phyloP scores from a whole-genome alignment of 2,329 filamentous ascomycete species.

The Colletotrichum agaves region DNA sequence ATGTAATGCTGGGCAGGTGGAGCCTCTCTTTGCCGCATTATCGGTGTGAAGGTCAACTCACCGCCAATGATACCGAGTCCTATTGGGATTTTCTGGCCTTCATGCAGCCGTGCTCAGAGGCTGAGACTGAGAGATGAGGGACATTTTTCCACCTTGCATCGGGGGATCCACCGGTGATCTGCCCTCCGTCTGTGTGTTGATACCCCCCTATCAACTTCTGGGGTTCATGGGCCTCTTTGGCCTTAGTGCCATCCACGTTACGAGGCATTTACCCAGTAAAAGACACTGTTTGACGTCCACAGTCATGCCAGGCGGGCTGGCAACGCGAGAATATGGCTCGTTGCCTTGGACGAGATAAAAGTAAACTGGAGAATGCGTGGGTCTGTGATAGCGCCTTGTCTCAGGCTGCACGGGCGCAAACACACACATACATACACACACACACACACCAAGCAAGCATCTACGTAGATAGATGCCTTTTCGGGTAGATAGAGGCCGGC shows the following conservation, averaged over 20 bases:
- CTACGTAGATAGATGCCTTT: conserved; percentile 10
- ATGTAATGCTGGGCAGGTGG: conserved; percentile 33
- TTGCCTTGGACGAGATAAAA: conserved; percentile 33
- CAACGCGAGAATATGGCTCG: conserved; percentile 9
- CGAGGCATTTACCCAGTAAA: conserved; percentile 23
- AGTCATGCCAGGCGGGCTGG: conserved; percentile 28
- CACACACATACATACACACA: background rate
- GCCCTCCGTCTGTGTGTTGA: background rate
- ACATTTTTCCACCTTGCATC: conserved; percentile 32
- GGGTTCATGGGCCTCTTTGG: conserved; percentile 1
- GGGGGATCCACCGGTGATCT: conserved; percentile 26
- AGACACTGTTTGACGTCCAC: conserved; percentile 8
- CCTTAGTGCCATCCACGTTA: conserved; percentile 23
- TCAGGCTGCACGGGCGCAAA: conserved; percentile 13
- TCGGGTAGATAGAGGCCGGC: conserved; percentile 17
- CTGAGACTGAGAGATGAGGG: conserved; percentile 18
- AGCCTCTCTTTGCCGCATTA: conserved; percentile 19
- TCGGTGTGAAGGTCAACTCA: conserved; percentile 21
- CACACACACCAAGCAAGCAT: background rate
- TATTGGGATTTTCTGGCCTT: conserved; percentile 22
- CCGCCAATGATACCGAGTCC: conserved; percentile 26
- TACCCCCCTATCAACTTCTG: conserved; percentile 12
- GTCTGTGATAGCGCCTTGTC: conserved; percentile 35
- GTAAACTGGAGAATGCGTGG: conserved; percentile 37
- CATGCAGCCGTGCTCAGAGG: conserved; percentile 24